These are phyloP conservation scores for Penicillium sp. DNA, from an alignment of 2,329 filamentous ascomycete genomes.

Conservation along the genomic window DNA sequence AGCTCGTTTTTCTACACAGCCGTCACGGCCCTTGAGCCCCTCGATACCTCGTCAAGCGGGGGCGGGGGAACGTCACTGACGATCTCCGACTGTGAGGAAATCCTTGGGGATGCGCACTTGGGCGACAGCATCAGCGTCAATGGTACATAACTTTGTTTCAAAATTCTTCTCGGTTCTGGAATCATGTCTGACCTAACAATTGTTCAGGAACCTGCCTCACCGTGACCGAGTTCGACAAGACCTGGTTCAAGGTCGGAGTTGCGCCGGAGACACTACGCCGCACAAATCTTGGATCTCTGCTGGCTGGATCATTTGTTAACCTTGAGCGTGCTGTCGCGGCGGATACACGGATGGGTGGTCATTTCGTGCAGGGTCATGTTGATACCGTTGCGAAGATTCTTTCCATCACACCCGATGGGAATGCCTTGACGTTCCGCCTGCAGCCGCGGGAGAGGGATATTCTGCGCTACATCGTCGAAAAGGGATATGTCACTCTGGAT, in stretches of 20 bases:
- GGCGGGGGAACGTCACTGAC: constrained; percentile 86
- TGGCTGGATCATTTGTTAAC: constrained; percentile 70
- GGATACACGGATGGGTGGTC: constrained; percentile 92
- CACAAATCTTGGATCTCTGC: constrained; percentile 83
- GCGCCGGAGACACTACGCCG: constrained; percentile 93
- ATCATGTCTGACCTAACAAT: neutral
- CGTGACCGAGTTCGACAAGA: constrained; percentile 67
- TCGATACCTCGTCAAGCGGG: constrained; percentile 69
- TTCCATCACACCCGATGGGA: constrained; percentile 75
- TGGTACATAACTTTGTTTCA: constrained; percentile 49
- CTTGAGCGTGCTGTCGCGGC: constrained; percentile 91
- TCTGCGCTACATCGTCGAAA: constrained; percentile 87
- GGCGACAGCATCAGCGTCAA: constrained; percentile 96
- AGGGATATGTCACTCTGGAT: constrained; percentile 92
- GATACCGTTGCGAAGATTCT: constrained; percentile 81
- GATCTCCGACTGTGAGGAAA: constrained; percentile 71
- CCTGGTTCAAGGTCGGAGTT: constrained; percentile 83
- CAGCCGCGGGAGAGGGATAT: constrained; percentile 67
- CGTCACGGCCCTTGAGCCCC: constrained; percentile 75
- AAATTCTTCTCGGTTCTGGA: neutral
- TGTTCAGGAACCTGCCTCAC: constrained; percentile 75
- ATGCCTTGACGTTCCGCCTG: constrained; percentile 84
- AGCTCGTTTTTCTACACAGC: constrained; percentile 55
- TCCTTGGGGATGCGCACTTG: constrained; percentile 78
- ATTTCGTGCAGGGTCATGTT: constrained; percentile 97